A percentile compares a stretch with the other conserved stretches of the same genome.
Conservation (phyloP, 148 eudicot genomes). For the Vaccinium vitisidaea region DNA sequence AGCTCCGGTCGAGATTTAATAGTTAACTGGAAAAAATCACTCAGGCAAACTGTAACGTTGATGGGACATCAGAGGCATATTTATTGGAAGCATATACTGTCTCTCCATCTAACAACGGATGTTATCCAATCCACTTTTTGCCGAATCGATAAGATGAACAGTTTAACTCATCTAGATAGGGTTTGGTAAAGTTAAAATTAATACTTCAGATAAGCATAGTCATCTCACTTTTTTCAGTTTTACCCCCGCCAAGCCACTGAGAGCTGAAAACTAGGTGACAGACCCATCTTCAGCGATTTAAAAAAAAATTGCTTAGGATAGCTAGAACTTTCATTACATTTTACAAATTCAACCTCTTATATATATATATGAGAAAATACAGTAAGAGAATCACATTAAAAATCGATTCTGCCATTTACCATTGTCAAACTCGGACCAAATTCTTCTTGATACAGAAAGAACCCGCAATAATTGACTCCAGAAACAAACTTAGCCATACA, state of each 20-base stretch:
- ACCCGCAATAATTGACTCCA: neutral
- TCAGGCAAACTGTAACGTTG: neutral
- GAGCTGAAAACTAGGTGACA: neutral
- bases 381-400: neutral
- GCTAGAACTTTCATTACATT: neutral
- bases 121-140: neutral
- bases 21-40: neutral
- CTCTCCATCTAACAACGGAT: neutral
- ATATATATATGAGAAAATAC: neutral
- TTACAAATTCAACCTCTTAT: neutral
- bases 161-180: neutral
- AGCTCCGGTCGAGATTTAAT: neutral
- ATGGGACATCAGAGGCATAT: neutral
- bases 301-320: neutral
- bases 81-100: neutral
- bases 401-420: neutral
- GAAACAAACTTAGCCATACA: neutral
- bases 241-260: neutral
- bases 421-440: neutral
- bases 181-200: neutral
- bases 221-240: neutral
- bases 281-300: neutral
- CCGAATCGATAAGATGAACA: neutral
- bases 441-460: neutral
- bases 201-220: neutral